A percentile compares a stretch with the other conserved stretches of the same genome.
phyloP scores from a whole-genome alignment of 257 asterid species.

The Solanum sejunctum region DNA sequence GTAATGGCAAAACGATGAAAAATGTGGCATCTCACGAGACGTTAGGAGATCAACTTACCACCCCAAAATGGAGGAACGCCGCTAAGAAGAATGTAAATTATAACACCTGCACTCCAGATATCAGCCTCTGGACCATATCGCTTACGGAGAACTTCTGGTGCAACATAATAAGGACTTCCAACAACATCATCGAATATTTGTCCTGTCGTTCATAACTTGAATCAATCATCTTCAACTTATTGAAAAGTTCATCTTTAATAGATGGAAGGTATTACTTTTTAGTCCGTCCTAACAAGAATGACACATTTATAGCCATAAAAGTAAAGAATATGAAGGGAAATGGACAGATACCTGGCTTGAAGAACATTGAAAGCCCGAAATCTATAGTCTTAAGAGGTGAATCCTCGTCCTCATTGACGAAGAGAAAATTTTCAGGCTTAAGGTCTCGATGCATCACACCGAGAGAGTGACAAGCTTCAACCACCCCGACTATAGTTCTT shows the following conservation, averaged over 20 bases:
- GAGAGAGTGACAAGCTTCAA: conserved; percentile 71
- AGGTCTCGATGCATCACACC: conserved; percentile 95
- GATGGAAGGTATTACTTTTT: background rate
- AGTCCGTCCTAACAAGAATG: background rate
- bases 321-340: background rate
- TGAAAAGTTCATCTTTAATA: background rate
- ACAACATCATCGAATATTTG: conserved; percentile 46
- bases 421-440: conserved; percentile 85
- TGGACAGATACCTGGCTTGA: conserved; percentile 58
- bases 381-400: conserved; percentile 75
- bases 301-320: background rate
- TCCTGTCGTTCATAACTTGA: conserved; percentile 19
- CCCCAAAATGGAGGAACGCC: conserved; percentile 85
- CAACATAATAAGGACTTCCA: conserved; percentile 71
- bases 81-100: conserved; percentile 46
- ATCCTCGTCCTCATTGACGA: conserved; percentile 61
- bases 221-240: background rate
- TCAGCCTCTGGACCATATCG: conserved; percentile 57
- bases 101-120: conserved; percentile 79
- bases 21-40: background rate
- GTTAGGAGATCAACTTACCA: conserved; percentile 20
- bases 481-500: conserved; percentile 60
- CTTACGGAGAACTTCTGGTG: conserved; percentile 62
- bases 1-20: background rate
- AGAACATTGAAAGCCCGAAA: conserved; percentile 75